Evolutionary conservation across 805 yeast species (phyloP), one percentile per base, ranked within the genome.

Genomic region (Priceomyces melissophilus): DNA sequence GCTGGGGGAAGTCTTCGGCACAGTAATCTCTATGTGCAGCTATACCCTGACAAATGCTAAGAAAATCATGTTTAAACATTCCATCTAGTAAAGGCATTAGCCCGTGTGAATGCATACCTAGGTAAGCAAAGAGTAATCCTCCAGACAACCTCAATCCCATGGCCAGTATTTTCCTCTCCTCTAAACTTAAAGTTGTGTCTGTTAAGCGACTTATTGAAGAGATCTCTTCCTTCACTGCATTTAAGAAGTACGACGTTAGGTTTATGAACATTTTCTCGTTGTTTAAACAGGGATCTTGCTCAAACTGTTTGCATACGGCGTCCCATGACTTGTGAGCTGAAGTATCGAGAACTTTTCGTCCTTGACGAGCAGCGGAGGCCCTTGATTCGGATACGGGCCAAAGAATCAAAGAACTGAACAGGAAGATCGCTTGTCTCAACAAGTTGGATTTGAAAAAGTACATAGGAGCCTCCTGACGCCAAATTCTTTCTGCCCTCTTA

Each of bases 81-180:
- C 25, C 25, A 20, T 20, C 39, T 1, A 66, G 49, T 20, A 67
- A 42, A 4, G 69, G 69, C 15, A 58, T 38, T 10, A 61, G 40
- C 15, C 47, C 47, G 36, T 57, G 60, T 3, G 67, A 65, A 44
- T 64, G 68, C 3, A 65, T 41, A 4, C 63, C 64, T 9, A 63
- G 39, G 33, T 50, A 65, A 10, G 67, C 53, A 44, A 51, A 61
- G 12, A 60, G 46, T 9, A 61, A 36, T 25, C 52, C 45, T 3
- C 58, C 48, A 4, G 61, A 52, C 2, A 54, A 31, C 3, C 43
- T 28, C 10, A 58, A 35, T 37, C 54, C 61, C 9, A 45, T 45
- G 1, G 49, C 48, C 30, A 23, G 8, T 4, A 35, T 4, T 4
- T 23, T n/a, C n/a, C 27, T 20, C 12, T 35, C 30, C 8, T 20